Evolutionary conservation across 2,329 filamentous ascomycete genomes (phyloP).

Genomic region (Berkeleyomyces basicola): DNA sequence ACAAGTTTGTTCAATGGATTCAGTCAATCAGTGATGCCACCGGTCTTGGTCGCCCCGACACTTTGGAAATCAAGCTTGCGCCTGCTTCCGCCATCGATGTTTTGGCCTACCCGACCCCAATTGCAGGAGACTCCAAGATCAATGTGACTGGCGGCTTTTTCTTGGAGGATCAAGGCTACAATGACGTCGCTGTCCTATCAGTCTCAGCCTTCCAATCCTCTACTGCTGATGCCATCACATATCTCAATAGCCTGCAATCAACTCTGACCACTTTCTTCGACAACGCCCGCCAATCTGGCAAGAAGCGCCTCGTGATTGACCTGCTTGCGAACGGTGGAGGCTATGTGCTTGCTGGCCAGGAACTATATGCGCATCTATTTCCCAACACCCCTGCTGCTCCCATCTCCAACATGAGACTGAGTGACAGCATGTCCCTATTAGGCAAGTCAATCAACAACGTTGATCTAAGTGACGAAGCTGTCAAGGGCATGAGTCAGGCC

Average conservation of each 20-base stretch:
- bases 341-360: slow-evolving; percentile 41
- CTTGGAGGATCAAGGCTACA: slow-evolving; percentile 21
- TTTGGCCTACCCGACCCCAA: slow-evolving; percentile 19
- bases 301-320: slow-evolving; percentile 44
- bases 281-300: slow-evolving; percentile 27
- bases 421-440: slow-evolving; percentile 31
- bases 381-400: slow-evolving; percentile 32
- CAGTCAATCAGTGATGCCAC: background rate
- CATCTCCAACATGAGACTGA: slow-evolving; percentile 32
- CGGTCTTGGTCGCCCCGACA: background rate
- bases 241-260: slow-evolving; percentile 20
- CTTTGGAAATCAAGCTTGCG: background rate
- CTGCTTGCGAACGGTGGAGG: slow-evolving; percentile 42
- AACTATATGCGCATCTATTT: slow-evolving; percentile 43
- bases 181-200: slow-evolving; percentile 22
- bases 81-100: background rate
- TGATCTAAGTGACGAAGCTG: slow-evolving; percentile 17
- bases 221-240: slow-evolving; percentile 15
- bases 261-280: slow-evolving; percentile 19
- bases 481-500: slow-evolving; percentile 22
- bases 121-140: slow-evolving; percentile 19
- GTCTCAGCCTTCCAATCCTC: slow-evolving; percentile 18
- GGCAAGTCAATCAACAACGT: slow-evolving; percentile 19
- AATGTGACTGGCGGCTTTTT: slow-evolving; percentile 22
- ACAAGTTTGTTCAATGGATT: background rate